Percentiles rank a stretch among this genome's conserved stretches.
Conservation (phyloP, 2,329 filamentous ascomycete genomes). For the Exophiala dermatitidis region DNA sequence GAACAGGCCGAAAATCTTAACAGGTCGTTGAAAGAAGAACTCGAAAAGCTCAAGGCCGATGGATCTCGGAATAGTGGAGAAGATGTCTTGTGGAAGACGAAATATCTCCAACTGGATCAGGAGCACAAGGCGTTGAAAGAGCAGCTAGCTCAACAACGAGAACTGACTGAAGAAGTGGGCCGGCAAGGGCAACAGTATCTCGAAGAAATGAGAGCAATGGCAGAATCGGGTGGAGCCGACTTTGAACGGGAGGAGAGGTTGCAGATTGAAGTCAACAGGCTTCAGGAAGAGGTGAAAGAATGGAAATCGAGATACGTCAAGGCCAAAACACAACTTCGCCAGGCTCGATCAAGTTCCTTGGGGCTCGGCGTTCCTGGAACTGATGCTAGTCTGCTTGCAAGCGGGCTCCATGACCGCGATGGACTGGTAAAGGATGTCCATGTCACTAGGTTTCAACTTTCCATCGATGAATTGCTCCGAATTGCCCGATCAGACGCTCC, state of each 20-base stretch:
- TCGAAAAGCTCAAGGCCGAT: constrained; percentile 45
- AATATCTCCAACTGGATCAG: constrained; percentile 50
- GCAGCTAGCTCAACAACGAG: constrained; percentile 65
- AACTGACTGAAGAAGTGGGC: constrained; percentile 78
- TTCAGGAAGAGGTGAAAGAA: constrained; percentile 77
- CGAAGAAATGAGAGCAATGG: constrained; percentile 80
- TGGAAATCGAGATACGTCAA: constrained; percentile 89
- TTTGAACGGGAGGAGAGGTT: constrained; percentile 78
- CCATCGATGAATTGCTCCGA: constrained; percentile 82
- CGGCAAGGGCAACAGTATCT: constrained; percentile 76
- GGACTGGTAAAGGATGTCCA: constrained; percentile 86
- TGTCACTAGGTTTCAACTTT: constrained; percentile 89
- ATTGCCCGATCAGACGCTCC: constrained; percentile 67
- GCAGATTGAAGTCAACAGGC: constrained; percentile 62
- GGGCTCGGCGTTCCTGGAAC: constrained; percentile 51
- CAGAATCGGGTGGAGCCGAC: constrained; percentile 67
- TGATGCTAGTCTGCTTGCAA: constrained; percentile 46
- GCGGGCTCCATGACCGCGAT: constrained; percentile 61
- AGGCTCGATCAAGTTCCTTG: constrained; percentile 70
- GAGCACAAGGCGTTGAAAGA: constrained; percentile 61
- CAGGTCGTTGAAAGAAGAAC: constrained; percentile 67
- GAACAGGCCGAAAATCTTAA: constrained; percentile 69
- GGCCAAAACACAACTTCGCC: constrained; percentile 78
- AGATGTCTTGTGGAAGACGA: constrained; percentile 45
- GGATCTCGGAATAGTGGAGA: constrained; percentile 18